Conservation (phyloP, 169 alveolate species). For the Plasmodium inui region DNA sequence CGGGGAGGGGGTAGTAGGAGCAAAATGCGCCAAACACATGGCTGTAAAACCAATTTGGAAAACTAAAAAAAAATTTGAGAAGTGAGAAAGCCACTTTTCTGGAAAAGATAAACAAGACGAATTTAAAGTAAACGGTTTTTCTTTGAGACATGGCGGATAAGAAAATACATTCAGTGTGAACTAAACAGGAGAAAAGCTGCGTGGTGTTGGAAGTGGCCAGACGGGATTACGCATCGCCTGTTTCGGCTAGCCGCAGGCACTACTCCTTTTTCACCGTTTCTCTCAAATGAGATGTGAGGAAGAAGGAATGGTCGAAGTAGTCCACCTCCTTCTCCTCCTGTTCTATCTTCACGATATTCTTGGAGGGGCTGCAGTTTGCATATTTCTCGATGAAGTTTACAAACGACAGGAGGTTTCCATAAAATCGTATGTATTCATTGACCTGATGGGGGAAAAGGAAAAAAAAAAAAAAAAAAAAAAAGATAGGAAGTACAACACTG, state of each 20-base stretch:
- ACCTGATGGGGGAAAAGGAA: conserved; percentile 18
- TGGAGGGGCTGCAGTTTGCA: conserved; percentile 16
- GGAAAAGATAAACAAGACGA: neutral
- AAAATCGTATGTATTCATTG: conserved; percentile 48
- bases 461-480: neutral
- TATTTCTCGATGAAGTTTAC: conserved; percentile 56
- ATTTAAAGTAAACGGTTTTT: neutral
- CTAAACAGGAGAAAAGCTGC: neutral
- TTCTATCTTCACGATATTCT: conserved; percentile 44
- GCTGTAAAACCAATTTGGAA: neutral
- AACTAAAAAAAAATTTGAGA: neutral
- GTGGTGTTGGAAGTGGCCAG: neutral
- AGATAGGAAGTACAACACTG: neutral
- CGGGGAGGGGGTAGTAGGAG: neutral
- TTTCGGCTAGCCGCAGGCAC: neutral
- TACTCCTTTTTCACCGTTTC: conserved; percentile 53
- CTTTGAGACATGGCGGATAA: neutral
- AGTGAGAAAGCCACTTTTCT: neutral
- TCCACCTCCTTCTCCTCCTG: conserved; percentile 23
- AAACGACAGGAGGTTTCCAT: conserved; percentile 72
- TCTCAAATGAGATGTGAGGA: conserved; percentile 26
- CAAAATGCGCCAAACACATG: neutral
- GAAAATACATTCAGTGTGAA: neutral
- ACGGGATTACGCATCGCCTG: neutral
- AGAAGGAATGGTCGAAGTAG: conserved; percentile 48